Evolutionary conservation across 2,329 filamentous ascomycete genomes (phyloP).

Genomic region (Laburnicola sp.): DNA sequence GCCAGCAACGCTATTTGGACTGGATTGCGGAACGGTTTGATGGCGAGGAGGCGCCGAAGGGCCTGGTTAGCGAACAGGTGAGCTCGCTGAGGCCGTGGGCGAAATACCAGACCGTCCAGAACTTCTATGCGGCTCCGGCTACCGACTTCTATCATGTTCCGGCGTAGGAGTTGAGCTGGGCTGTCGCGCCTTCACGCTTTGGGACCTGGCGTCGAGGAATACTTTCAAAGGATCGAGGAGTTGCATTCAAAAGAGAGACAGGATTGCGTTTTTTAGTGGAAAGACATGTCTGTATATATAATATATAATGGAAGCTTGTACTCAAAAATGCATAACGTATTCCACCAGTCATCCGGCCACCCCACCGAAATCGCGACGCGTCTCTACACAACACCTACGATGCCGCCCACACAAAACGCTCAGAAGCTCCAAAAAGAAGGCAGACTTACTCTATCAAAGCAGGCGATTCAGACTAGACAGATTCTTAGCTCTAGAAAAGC

Average conservation of each 20-base stretch:
- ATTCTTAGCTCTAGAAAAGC: too few relatives aligned
- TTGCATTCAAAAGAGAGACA: neutral
- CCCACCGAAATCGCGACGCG: too few relatives aligned
- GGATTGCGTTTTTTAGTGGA: neutral
- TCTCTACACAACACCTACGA: too few relatives aligned
- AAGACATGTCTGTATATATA: neutral
- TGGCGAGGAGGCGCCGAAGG: neutral
- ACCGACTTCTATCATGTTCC: neutral
- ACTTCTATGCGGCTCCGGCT: neutral
- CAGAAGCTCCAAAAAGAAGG: too few relatives aligned
- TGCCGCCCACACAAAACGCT: too few relatives aligned
- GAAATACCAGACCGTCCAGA: neutral
- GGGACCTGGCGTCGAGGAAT: neutral
- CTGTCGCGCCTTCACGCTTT: neutral
- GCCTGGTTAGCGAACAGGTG: neutral
- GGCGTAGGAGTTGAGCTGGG: neutral
- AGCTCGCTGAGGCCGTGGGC: neutral
- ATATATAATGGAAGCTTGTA: neutral
- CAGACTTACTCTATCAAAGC: too few relatives aligned
- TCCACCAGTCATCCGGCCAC: too few relatives aligned
- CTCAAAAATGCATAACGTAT: neutral
- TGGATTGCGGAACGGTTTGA: conserved; percentile 33
- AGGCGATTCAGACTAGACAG: too few relatives aligned
- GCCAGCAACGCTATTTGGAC: conserved; percentile 36
- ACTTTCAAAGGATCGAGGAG: neutral